These are phyloP conservation scores for Vigna unguiculata DNA, from an alignment of 306 rosid genomes.

Conservation along the genomic window DNA sequence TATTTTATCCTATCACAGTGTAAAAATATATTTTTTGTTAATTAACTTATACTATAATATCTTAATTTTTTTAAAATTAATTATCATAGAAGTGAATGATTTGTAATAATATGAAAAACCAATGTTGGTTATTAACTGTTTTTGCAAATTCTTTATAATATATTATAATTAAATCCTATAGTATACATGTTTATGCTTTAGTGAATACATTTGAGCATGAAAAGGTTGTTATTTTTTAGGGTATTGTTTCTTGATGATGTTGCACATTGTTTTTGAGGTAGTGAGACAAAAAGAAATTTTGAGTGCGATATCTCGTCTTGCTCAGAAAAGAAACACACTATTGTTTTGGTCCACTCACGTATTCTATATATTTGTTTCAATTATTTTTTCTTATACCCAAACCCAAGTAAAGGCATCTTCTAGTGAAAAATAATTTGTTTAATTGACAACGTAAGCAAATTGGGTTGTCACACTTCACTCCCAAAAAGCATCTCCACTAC, in stretches of 20 bases:
- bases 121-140: too few relatives aligned
- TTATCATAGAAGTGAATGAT: too few relatives aligned
- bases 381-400: neutral
- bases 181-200: too few relatives aligned
- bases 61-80: too few relatives aligned
- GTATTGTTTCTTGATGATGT: neutral
- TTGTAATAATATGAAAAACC: too few relatives aligned
- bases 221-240: too few relatives aligned
- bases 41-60: neutral
- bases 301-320: neutral
- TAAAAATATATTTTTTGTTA: neutral
- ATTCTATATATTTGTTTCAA: neutral
- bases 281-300: neutral
- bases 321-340: slow-evolving; percentile 17
- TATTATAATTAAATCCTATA: too few relatives aligned
- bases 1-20: too few relatives aligned
- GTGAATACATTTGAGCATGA: too few relatives aligned
- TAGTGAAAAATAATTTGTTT: neutral
- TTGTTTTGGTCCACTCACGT: slow-evolving; percentile 8
- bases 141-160: too few relatives aligned
- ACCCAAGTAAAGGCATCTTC: neutral
- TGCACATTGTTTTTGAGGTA: neutral
- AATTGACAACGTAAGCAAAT: slow-evolving; percentile 8
- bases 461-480: slow-evolving; percentile 1
- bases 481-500: neutral